A percentile compares a stretch with the other conserved stretches of the same genome.
Evolutionary conservation across 495 filamentous ascomycete genomes (phyloP).

Genomic region (Ramalina intermedia): DNA sequence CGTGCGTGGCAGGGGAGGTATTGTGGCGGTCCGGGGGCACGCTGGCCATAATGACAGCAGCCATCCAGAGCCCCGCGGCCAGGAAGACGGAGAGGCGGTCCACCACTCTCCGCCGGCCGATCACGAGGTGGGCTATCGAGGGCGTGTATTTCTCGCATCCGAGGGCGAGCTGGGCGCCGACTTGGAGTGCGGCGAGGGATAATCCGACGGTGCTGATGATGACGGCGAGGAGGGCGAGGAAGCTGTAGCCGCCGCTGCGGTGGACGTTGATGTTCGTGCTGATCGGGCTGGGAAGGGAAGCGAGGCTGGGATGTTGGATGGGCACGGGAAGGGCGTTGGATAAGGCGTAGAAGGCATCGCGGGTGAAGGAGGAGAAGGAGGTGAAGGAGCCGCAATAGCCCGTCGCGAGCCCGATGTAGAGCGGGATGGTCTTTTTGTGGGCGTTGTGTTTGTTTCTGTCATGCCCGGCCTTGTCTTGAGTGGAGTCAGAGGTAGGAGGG

Average conservation of each 20-base stretch:
- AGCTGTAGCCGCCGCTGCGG: slow-evolving; percentile 66
- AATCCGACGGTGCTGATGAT: slow-evolving; percentile 53
- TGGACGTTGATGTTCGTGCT: slow-evolving; percentile 11
- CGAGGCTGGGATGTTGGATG: slow-evolving; percentile 13
- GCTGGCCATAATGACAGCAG: slow-evolving; percentile 57
- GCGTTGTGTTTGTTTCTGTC: slow-evolving; percentile 29
- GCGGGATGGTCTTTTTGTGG: slow-evolving; percentile 68
- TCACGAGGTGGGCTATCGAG: slow-evolving; percentile 34
- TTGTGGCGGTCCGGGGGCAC: slow-evolving; percentile 51
- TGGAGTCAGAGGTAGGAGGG: slow-evolving; percentile 10
- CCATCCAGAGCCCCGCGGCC: slow-evolving; percentile 63
- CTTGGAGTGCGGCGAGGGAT: slow-evolving; percentile 49
- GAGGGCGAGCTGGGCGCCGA: slow-evolving; percentile 68
- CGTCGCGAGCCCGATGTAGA: slow-evolving; percentile 83
- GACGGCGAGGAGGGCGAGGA: slow-evolving; percentile 64
- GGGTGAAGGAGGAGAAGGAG: slow-evolving; percentile 79
- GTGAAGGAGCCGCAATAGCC: slow-evolving; percentile 93
- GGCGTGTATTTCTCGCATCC: slow-evolving; percentile 40
- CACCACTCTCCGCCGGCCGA: slow-evolving; percentile 40
- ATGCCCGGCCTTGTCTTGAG: slow-evolving; percentile 2
- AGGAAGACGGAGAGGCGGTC: slow-evolving; percentile 50
- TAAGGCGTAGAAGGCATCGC: slow-evolving; percentile 72
- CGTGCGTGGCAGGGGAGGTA: slow-evolving; percentile 21
- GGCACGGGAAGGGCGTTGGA: slow-evolving; percentile 56
- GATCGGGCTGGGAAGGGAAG: neutral